These are phyloP conservation scores for Vaccinium vitisidaea DNA, from an alignment of 148 eudicot genomes.

Conservation along the genomic window DNA sequence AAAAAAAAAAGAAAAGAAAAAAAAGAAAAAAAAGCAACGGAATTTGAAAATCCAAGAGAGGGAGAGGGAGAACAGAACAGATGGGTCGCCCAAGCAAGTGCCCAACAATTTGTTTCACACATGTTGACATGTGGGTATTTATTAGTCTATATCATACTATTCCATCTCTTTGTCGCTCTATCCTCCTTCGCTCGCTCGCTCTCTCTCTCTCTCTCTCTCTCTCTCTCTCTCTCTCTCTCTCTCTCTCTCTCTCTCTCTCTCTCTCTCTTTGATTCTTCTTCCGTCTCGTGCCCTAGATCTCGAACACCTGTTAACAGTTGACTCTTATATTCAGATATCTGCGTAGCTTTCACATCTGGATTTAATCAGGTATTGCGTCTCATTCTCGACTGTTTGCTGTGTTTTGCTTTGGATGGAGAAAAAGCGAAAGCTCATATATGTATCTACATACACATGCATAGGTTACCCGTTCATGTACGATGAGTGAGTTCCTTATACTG, in stretches of 20 bases:
- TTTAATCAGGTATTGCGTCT: constrained; percentile 18
- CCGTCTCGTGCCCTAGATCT: constrained; percentile 23
- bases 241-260: neutral
- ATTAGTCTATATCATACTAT: neutral
- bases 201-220: too few species aligned
- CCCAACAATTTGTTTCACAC: neutral
- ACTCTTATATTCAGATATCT: neutral
- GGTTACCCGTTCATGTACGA: neutral
- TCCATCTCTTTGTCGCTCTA: neutral
- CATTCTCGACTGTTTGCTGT: constrained; percentile 11
- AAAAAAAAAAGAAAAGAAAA: too few species aligned
- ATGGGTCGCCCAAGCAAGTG: neutral
- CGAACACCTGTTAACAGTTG: neutral
- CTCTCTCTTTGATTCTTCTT: neutral
- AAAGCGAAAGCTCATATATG: neutral
- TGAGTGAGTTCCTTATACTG: neutral
- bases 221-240: too few species aligned
- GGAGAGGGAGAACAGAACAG: neutral
- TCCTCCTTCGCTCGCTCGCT: neutral
- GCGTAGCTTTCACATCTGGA: neutral
- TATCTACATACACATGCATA: neutral
- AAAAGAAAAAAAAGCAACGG: neutral
- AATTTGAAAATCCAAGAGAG: neutral
- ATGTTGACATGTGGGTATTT: neutral
- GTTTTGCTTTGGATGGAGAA: neutral